A percentile compares a stretch with the other conserved stretches of the same genome.
These are phyloP conservation scores for Nidularia sp. DNA, from an alignment of 768 basidiomycete species.

Conservation along the genomic window DNA sequence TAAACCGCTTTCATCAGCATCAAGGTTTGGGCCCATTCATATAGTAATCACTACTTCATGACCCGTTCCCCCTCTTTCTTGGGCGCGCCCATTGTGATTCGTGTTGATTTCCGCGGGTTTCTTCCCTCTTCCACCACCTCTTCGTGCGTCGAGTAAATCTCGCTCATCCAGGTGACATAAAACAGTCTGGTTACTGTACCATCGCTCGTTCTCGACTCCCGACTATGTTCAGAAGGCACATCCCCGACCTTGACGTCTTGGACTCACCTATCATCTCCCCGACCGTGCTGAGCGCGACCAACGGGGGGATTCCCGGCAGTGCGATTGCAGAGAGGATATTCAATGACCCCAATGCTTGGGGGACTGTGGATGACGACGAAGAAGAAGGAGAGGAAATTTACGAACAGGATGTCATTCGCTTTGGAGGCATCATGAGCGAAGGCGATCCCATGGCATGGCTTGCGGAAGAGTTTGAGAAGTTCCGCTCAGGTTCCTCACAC, in stretches of 20 bases:
- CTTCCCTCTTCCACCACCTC: too few relatives aligned
- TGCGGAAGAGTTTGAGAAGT: conserved; percentile 27
- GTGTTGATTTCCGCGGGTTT: too few relatives aligned
- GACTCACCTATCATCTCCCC: conserved; percentile 33
- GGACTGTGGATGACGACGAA: conserved; percentile 20
- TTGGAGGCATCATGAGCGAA: background rate
- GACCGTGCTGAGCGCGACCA: conserved; percentile 19
- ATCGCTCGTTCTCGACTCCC: conserved; percentile 3
- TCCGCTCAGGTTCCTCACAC: conserved; percentile 6
- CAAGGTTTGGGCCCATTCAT: background rate
- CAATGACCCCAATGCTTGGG: conserved; percentile 40
- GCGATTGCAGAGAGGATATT: conserved; percentile 38
- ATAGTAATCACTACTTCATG: background rate
- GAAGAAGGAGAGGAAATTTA: conserved; percentile 13
- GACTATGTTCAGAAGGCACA: conserved; percentile 23
- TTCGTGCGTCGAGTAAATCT: too few relatives aligned
- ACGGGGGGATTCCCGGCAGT: conserved; percentile 28
- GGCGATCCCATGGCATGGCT: conserved; percentile 25
- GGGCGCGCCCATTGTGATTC: background rate
- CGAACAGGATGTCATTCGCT: background rate
- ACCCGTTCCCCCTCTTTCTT: background rate
- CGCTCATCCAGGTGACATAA: conserved; percentile 2
- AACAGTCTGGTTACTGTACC: conserved; percentile 23
- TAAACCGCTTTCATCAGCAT: too few relatives aligned
- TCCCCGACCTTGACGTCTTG: conserved; percentile 31